Percentiles rank a stretch among this genome's conserved stretches.
phyloP scores from a whole-genome alignment of 768 basidiomycete genomes.

The Leucocoprinus leucothites region DNA sequence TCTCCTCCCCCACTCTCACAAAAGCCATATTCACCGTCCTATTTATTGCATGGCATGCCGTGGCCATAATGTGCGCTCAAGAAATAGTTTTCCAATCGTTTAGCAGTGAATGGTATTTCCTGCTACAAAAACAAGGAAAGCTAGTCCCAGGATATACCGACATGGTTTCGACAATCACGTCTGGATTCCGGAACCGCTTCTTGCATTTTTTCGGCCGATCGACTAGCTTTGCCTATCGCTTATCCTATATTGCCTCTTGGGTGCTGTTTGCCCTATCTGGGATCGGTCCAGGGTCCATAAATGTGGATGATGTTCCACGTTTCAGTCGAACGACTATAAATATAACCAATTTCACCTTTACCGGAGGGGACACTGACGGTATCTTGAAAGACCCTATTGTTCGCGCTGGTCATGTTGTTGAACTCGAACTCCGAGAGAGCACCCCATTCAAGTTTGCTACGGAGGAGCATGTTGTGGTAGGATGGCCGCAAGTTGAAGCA shows the following conservation, averaged over 20 bases:
- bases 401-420: neutral
- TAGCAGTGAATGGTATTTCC: slow-evolving; percentile 3
- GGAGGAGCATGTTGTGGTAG: neutral
- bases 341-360: slow-evolving; percentile 2
- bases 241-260: neutral
- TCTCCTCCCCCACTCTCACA: neutral
- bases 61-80: neutral
- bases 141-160: neutral
- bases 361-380: neutral
- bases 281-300: neutral
- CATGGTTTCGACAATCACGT: neutral
- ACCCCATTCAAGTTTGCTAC: neutral
- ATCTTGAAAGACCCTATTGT: neutral
- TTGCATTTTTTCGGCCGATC: neutral
- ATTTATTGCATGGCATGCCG: slow-evolving; percentile 1
- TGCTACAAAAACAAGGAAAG: neutral
- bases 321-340: neutral
- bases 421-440: neutral
- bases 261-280: neutral
- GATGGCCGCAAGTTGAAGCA: neutral
- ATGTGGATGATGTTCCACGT: neutral
- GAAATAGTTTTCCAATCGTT: neutral
- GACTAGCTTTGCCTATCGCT: neutral
- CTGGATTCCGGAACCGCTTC: neutral
- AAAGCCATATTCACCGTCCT: neutral